Base-by-base conservation (phyloP, 495 filamentous ascomycete genomes). In the Zalerion maritima region DNA sequence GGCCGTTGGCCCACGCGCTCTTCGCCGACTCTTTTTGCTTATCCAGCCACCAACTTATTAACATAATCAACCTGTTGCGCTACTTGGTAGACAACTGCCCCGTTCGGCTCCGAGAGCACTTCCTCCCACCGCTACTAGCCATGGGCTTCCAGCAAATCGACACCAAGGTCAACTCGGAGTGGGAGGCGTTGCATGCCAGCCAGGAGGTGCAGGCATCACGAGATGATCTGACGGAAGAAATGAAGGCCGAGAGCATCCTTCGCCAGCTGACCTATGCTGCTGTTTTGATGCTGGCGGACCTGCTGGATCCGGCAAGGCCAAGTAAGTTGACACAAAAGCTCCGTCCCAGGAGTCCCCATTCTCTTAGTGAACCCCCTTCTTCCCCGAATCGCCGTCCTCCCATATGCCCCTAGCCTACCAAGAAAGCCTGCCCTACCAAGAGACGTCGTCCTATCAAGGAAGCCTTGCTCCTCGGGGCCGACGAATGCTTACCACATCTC, bases 171-270 rank as follows among this genome's bases (percentile, higher is more conserved):
- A 82, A 66, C 25, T 61, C 66, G 0, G 89, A 94, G 45, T 99
- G 89, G 89, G 70, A 77, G 32, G 71, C 69, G 38, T 69, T 78
- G 14, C 66, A 62, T 5, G 69, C 69, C 35, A 58, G 62, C 29
- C 62, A 65, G 37, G 52, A 52, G 9, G 53, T 67, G 3, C 50
- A 56, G 13, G 60, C 71, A 17, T 71, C 70, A 6, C 65, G 67
- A 1, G 71, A 77, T 11, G 73, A 74, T 24, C 59, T 99, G 20
- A 77, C 79, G 1, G 80, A 92, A 39, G 91, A 99, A 58, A 99
- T 99, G 89, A 93, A 92, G 54, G 76, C 81, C 12, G 89, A 99
- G 47, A 94, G 87, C 50, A 89, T 96, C 15, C 61, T 99, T 18
- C 73, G 89, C n/a, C 82, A 92, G 35, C 61, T 96, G 26, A 94